Evolutionary conservation across 2,329 filamentous ascomycete species (phyloP), one percentile per base, ranked within the genome.

Genomic region (Pseudogymnoascus sp.): DNA sequence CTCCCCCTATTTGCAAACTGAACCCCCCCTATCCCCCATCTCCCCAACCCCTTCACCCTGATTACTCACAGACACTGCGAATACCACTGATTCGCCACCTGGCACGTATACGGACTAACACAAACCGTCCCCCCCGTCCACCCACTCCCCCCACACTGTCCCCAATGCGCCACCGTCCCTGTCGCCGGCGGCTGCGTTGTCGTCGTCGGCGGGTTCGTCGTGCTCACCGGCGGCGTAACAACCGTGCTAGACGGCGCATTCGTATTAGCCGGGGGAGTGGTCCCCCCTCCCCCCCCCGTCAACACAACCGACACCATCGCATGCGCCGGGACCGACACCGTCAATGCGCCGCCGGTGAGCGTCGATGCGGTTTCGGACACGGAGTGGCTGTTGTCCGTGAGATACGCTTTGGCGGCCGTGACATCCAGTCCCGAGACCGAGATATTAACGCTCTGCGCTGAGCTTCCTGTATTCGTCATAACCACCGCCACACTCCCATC

Each of bases 11-110:
- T 23, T 48, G 4, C 43, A 48, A 25, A 45, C 6, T 23, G 11
- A 23, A 45, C 41, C 41, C 21, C 19, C 41, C 16, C 8, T 2
- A 41, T n/a, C 3, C 39, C 39, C 6, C 37, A 37, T 3, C 37
- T 4, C 39, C 19, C 19, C 4, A 45, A 6, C 19, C 41, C 41
- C 4, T 19, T 23, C 41, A 23, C 41, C 41, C 2, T 2, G 14
- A 13, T 13, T n/a, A 65, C 16, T 71, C 72, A 75, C 68, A 74
- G 68, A 69, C 74, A 76, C 70, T 77, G 75, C 31, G 67, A 74
- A 66, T 77, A 77, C 65, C 72, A 77, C n/a, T 67, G 65, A 69
- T 74, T 77, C 65, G 67, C 63, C 51, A 67, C 67, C 28, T 71
- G 73, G 70, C 76, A 78, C 28, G 66, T 72, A 54, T 68, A 73